phyloP scores from a whole-genome alignment of 1,139 yeast species.

The Candida glucosophila region DNA sequence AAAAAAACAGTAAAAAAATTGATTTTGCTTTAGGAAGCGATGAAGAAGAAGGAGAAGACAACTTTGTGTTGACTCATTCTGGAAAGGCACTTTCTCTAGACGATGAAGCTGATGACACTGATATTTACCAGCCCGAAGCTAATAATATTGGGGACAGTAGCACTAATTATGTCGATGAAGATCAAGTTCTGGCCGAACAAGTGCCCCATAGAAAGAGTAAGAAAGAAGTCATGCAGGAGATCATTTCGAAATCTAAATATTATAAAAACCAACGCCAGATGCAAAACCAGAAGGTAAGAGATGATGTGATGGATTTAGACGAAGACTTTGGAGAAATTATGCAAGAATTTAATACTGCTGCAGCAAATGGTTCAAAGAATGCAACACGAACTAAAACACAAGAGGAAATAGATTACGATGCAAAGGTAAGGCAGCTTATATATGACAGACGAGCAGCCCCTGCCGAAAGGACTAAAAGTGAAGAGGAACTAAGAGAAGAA shows the following conservation, averaged over 20 bases:
- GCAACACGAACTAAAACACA: slow-evolving; percentile 21
- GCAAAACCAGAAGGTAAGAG: slow-evolving; percentile 62
- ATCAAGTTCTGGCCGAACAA: slow-evolving; percentile 17
- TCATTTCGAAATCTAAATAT: slow-evolving; percentile 89
- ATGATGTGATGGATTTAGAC: slow-evolving; percentile 69
- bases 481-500: slow-evolving; percentile 70
- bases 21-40: slow-evolving; percentile 62
- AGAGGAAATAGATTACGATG: slow-evolving; percentile 60
- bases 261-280: slow-evolving; percentile 84
- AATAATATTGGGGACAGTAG: slow-evolving; percentile 10
- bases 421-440: slow-evolving; percentile 67
- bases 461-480: slow-evolving; percentile 92
- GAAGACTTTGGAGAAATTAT: slow-evolving; percentile 70
- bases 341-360: slow-evolving; percentile 37
- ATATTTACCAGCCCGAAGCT: slow-evolving; percentile 4
- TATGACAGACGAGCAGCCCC: slow-evolving; percentile 88
- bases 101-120: slow-evolving; percentile 31
- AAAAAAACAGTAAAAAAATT: slow-evolving; percentile 42
- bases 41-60: slow-evolving; percentile 48
- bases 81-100: slow-evolving; percentile 59
- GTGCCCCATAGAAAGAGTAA: slow-evolving; percentile 66
- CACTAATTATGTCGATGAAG: slow-evolving; percentile 27
- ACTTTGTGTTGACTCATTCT: slow-evolving; percentile 59
- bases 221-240: slow-evolving; percentile 93
- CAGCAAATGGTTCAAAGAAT: not conserved